These are phyloP conservation scores for Clonostachys sp. DNA, from an alignment of 2,329 filamentous ascomycete species.

Conservation along the genomic window DNA sequence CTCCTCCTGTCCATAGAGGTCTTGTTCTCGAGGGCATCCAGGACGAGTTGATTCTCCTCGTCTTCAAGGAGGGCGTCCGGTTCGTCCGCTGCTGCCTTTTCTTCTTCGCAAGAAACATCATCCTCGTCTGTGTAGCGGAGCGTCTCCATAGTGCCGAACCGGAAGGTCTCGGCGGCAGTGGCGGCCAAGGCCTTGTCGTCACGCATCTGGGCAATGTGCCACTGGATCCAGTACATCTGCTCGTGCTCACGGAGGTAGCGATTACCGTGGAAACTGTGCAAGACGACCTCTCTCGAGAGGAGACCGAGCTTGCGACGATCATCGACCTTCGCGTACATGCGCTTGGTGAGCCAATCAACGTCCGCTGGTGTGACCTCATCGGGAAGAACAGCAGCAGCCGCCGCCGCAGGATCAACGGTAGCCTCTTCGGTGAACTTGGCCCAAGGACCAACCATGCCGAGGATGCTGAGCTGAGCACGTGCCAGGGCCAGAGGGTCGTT, in stretches of 20 bases:
- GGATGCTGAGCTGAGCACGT: conserved; percentile 56
- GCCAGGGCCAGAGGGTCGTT: conserved; percentile 58
- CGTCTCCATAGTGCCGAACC: conserved; percentile 9
- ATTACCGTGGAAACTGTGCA: conserved; percentile 54
- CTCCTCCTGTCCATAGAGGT: not conserved
- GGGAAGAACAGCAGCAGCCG: conserved; percentile 8
- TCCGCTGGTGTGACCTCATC: conserved; percentile 41
- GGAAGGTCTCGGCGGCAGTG: conserved; percentile 8
- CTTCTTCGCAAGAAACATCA: not conserved
- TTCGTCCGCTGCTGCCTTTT: not conserved
- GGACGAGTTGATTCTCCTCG: no score
- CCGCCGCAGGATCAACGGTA: conserved; percentile 18
- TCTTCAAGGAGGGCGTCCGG: no score
- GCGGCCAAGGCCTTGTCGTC: conserved; percentile 5
- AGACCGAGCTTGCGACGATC: conserved; percentile 53
- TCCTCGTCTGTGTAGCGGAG: conserved; percentile 11
- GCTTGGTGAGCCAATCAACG: conserved; percentile 44
- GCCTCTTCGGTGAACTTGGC: conserved; percentile 49
- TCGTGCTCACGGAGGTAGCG: conserved; percentile 58
- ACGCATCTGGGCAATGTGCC: conserved; percentile 23
- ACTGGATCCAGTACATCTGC: conserved; percentile 51
- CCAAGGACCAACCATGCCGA: conserved; percentile 60
- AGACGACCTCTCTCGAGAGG: conserved; percentile 52
- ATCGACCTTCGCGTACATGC: conserved; percentile 57
- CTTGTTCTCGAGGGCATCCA: not conserved